These are phyloP conservation scores for Colletotrichum orbiculare DNA, from an alignment of 2,329 filamentous ascomycete species.

Conservation along the genomic window DNA sequence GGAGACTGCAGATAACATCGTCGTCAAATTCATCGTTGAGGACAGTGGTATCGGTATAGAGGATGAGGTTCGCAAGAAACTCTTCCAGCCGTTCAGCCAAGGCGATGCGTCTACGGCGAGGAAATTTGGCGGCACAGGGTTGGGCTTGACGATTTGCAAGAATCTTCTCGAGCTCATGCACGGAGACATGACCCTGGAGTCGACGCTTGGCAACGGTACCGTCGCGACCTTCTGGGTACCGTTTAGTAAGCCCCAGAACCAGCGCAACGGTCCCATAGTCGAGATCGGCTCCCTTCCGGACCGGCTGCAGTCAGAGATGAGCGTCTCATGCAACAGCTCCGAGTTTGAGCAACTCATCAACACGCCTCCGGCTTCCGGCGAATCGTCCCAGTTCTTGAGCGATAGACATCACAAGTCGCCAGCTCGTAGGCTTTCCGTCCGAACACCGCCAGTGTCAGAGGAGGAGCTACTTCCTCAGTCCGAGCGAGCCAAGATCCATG, in stretches of 20 bases:
- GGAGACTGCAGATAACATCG: slow-evolving; percentile 72
- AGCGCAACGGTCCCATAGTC: slow-evolving; percentile 57
- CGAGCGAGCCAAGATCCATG: slow-evolving; percentile 72
- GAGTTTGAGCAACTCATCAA: slow-evolving; percentile 65
- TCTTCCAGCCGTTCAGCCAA: slow-evolving; percentile 86
- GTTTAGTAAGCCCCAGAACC: slow-evolving; percentile 75
- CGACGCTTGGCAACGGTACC: slow-evolving; percentile 74
- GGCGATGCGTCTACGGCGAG: slow-evolving; percentile 83
- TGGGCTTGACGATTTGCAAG: slow-evolving; percentile 84
- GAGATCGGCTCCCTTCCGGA: slow-evolving; percentile 75
- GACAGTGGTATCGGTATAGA: slow-evolving; percentile 87
- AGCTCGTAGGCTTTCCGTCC: slow-evolving; percentile 46
- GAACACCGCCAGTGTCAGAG: slow-evolving; percentile 52
- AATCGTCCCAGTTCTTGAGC: slow-evolving; percentile 29
- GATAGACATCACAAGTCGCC: slow-evolving; percentile 41
- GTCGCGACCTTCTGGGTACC: slow-evolving; percentile 82
- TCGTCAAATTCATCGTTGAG: slow-evolving; percentile 77
- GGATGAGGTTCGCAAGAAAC: slow-evolving; percentile 75
- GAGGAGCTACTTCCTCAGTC: slow-evolving; percentile 60
- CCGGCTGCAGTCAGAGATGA: slow-evolving; percentile 71
- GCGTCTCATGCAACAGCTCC: slow-evolving; percentile 74
- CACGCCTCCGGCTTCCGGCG: slow-evolving; percentile 50
- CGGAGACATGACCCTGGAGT: slow-evolving; percentile 78
- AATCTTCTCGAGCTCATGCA: slow-evolving; percentile 84
- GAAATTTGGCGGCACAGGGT: slow-evolving; percentile 81